Evolutionary conservation across 2,329 filamentous ascomycete species (phyloP).

Genomic region (Xylaria sp.): DNA sequence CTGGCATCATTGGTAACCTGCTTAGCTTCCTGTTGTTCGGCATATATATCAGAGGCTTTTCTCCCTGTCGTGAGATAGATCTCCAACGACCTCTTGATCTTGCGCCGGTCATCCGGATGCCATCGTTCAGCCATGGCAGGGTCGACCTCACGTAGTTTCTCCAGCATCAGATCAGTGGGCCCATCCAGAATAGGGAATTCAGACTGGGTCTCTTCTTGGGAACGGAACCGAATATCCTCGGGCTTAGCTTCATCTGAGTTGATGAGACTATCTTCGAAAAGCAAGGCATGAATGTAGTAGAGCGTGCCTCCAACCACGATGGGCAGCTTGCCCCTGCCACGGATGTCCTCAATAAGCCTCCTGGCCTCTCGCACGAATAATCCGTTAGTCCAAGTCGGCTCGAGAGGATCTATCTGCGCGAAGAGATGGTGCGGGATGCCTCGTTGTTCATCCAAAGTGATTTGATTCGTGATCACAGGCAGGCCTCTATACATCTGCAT

Average conservation of each 20-base stretch:
- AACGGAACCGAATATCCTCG: conserved; percentile 33
- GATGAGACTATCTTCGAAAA: conserved; percentile 71
- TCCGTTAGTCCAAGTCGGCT: conserved; percentile 78
- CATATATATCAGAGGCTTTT: conserved; percentile 80
- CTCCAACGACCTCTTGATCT: conserved; percentile 83
- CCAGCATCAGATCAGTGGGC: conserved; percentile 64
- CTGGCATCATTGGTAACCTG: conserved; percentile 17
- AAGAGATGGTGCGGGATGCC: conserved; percentile 85
- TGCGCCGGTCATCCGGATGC: conserved; percentile 90
- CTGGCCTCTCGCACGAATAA: conserved; percentile 68
- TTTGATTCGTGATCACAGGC: conserved; percentile 93
- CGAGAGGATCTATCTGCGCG: conserved; percentile 66
- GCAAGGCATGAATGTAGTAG: conserved; percentile 85
- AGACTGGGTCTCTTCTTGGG: conserved; percentile 34
- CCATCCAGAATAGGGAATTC: conserved; percentile 67
- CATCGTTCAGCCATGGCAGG: conserved; percentile 83
- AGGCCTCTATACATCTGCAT: conserved; percentile 95
- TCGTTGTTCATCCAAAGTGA: conserved; percentile 66
- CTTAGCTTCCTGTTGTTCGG: conserved; percentile 57
- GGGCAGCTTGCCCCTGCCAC: conserved; percentile 70
- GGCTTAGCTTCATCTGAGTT: conserved; percentile 31
- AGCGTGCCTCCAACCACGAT: conserved; percentile 92
- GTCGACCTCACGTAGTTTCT: conserved; percentile 72
- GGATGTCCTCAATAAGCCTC: conserved; percentile 69
- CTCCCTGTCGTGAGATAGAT: conserved; percentile 81